A percentile compares a stretch with the other conserved stretches of the same genome.
Conservation (phyloP, 1,284 basidiomycete genomes). For the Microstroma glucosiphilum region DNA sequence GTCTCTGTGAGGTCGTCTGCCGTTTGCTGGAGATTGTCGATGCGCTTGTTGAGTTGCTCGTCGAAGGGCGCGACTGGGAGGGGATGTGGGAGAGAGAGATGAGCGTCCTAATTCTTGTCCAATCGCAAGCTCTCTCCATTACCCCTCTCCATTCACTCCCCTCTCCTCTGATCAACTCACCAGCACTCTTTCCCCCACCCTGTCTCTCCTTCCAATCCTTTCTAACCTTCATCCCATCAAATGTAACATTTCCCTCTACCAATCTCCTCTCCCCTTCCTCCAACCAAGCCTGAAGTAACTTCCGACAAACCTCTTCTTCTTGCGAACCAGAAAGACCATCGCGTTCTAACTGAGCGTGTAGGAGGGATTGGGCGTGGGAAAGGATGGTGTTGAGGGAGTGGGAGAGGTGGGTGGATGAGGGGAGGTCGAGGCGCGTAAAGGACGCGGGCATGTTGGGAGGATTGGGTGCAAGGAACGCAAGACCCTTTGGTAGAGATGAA, state of each 20-base stretch:
- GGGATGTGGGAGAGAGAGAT: background rate
- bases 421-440: conserved; percentile 6
- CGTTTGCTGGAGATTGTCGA: background rate
- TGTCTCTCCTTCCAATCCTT: background rate
- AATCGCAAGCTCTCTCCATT: no score
- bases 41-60: background rate
- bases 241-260: background rate
- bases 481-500: no score
- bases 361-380: background rate
- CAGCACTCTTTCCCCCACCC: background rate
- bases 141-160: background rate
- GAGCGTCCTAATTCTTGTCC: no score
- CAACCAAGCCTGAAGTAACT: background rate
- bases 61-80: conserved; percentile 3
- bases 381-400: conserved; percentile 2
- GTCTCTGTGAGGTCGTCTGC: conserved; percentile 3
- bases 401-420: background rate
- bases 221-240: background rate
- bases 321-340: background rate
- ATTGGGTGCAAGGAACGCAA: no score
- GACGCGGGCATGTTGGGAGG: conserved; percentile 5
- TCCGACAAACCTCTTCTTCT: background rate
- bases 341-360: background rate
- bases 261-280: background rate
- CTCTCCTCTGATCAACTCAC: background rate